phyloP scores from a whole-genome alignment of 805 yeast species.

The Zygosaccharomyces siamensis region DNA sequence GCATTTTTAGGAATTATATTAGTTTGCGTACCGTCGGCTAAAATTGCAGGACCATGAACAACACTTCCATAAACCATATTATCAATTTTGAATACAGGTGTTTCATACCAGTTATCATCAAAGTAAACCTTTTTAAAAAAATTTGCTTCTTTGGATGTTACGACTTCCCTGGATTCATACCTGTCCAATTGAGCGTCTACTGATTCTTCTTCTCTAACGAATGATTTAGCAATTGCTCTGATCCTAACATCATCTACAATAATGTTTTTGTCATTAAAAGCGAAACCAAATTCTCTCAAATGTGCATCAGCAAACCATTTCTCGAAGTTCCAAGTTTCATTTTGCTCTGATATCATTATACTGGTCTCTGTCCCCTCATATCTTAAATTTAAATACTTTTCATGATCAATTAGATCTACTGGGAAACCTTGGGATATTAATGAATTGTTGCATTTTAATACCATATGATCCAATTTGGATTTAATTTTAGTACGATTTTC shows the following conservation, averaged over 20 bases:
- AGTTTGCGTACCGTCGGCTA: conserved; percentile 79
- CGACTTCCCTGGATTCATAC: conserved; percentile 25
- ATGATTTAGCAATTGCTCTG: conserved; percentile 64
- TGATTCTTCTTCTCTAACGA: conserved; percentile 38
- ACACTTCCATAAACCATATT: conserved; percentile 48
- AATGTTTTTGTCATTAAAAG: conserved; percentile 51
- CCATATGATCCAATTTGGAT: conserved; percentile 44
- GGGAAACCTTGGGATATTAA: conserved; percentile 52
- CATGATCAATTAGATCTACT: conserved; percentile 44
- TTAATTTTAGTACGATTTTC: conserved; percentile 31
- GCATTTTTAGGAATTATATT: conserved; percentile 63
- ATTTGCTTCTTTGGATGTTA: conserved; percentile 26
- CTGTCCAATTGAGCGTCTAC: conserved; percentile 51
- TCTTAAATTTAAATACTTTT: conserved; percentile 69
- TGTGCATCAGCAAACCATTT: conserved; percentile 51
- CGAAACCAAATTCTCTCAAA: conserved; percentile 68
- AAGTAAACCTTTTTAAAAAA: conserved; percentile 52
- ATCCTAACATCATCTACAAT: conserved; percentile 70
- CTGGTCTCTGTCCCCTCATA: conserved; percentile 89
- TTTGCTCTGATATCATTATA: conserved; percentile 52
- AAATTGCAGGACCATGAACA: conserved; percentile 66
- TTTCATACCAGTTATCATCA: conserved; percentile 43
- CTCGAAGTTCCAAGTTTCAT: conserved; percentile 31
- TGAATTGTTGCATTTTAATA: conserved; percentile 38
- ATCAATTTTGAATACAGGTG: conserved; percentile 55